A percentile compares a stretch with the other conserved stretches of the same genome.
phyloP scores from a whole-genome alignment of 352 stramenopile genomes.

The Phytopythium aichiense region DNA sequence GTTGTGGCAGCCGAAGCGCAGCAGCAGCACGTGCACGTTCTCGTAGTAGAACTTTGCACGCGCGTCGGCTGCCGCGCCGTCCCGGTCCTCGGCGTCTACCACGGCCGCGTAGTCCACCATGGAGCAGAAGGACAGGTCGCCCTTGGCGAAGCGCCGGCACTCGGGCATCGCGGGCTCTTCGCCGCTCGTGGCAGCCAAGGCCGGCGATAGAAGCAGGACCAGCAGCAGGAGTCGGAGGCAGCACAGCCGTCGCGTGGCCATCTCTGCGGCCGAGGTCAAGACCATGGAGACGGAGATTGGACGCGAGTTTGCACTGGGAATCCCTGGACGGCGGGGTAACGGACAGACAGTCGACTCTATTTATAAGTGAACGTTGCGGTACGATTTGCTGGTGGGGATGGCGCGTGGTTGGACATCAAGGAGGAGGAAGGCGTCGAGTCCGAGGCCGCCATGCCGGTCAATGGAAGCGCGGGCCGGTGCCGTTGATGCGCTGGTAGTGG shows the following conservation, averaged over 20 bases:
- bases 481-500: conserved; percentile 11
- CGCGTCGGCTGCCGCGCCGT: conserved; percentile 45
- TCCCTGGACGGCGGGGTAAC: no score
- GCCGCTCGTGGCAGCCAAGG: conserved; percentile 12
- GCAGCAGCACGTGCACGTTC: conserved; percentile 76
- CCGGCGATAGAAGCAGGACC: neutral
- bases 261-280: neutral
- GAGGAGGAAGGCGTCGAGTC: no score
- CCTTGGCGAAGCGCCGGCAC: conserved; percentile 47
- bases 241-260: neutral
- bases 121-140: conserved; percentile 74
- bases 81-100: conserved; percentile 46
- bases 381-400: no score
- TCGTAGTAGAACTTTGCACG: conserved; percentile 75
- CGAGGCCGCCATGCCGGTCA: neutral
- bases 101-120: conserved; percentile 83
- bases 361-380: no score
- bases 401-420: no score
- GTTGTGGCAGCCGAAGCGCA: conserved; percentile 75
- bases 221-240: neutral
- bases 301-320: no score
- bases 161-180: conserved; percentile 46
- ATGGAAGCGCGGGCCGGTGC: conserved; percentile 3
- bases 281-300: neutral
- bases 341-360: no score